Base-by-base conservation (phyloP, 2,329 filamentous ascomycete species). In the Grosmannia clavigera region DNA sequence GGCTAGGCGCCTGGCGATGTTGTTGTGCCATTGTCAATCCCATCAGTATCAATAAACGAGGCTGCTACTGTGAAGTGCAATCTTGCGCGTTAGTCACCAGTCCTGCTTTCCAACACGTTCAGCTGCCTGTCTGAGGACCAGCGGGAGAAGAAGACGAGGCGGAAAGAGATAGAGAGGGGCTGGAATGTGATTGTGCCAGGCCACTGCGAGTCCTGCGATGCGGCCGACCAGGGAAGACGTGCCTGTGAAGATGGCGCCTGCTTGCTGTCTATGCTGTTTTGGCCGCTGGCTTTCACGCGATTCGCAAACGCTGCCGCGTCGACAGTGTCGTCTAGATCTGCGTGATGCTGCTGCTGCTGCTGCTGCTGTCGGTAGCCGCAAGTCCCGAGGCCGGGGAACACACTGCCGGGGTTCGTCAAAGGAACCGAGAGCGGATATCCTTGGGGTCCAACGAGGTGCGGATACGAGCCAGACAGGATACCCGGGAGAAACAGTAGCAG, bases 11-110 rank as follows among this genome's bases (percentile, higher is more conserved):
- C 71, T 75, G 74, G 64, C 73, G 73, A 64, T 74, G 73, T 65
- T 75, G 74, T 65, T 75, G 74, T 65, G 73, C 73, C 75, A 77
- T 77, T 66, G 73, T 73, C 67, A 74, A 72, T 68, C 74, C 71
- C 73, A 75, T 75, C 35, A 61, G 58, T 48, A n/a, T 29, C 38
- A 35, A 19, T 35, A 33, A 48, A 35, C n/a, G 46, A 59, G 57
- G 61, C 40, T 16, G 51, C 35, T 57, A 51, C 62, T 61, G 19
- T 31, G 19, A n/a, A 46, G 22, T 33, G n/a, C 7, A 25, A n/a
- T 6, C 46, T 7, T 10, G 31, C 4, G 35, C 48, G 60, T 63
- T 55, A 63, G 60, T 40, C 27, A 16, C 25, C 55, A 7, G 14
- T 25, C 43, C 55, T 40, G 22, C 19, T 7, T 3, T 9, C 6